Base-by-base conservation (phyloP, 306 rosid species). In the Vigna hirtella region DNA sequence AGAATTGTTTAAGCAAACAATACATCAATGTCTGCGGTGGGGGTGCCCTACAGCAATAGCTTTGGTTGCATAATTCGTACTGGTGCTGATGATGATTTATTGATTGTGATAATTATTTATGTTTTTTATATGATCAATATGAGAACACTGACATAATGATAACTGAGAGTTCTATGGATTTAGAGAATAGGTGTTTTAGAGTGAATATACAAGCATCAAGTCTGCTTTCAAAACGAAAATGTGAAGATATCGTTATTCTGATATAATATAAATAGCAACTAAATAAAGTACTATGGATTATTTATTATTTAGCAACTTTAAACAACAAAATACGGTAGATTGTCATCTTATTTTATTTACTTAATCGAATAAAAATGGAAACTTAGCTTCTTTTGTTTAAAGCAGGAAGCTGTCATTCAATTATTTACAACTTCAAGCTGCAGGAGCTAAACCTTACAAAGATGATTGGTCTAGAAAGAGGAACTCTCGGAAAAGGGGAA, bases 391-490 rank as follows among this genome's bases (percentile, higher is more conserved):
- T 12, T 57, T 67, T 81, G 82, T 70, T 70, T 78, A 70, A 74
- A 87, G 79, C 90, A 95, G 98, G 96, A 87, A 85, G 87, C 87
- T 92, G 78, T 95, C 98, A 62, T 87, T 95, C 91, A 88, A 92
- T 83, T 91, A 91, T 88, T 87, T 95, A 53, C 97, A 90, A 83
- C 97, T 88, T 69, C 88, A 84, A 79, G 88, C 91, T 67, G 85
- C 95, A 65, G 89, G 84, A 56, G 79, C 26, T 62, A 92, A 83
- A 83, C 80, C 90, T 56, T 82, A 82, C 76, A 91, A 88, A 87
- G 97, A 92, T 57, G 97, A 91, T 83, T 88, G 91, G 83, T 24
- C 85, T 42, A 92, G 83, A 83, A 90, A 85, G 84, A 95, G 87
- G 78, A 89, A 80, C 59, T 86, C 92, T 28, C 84, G 86, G 70